These are phyloP conservation scores for Lolium rigidum DNA, from an alignment of 176 grass and related monocot genomes.

Conservation along the genomic window DNA sequence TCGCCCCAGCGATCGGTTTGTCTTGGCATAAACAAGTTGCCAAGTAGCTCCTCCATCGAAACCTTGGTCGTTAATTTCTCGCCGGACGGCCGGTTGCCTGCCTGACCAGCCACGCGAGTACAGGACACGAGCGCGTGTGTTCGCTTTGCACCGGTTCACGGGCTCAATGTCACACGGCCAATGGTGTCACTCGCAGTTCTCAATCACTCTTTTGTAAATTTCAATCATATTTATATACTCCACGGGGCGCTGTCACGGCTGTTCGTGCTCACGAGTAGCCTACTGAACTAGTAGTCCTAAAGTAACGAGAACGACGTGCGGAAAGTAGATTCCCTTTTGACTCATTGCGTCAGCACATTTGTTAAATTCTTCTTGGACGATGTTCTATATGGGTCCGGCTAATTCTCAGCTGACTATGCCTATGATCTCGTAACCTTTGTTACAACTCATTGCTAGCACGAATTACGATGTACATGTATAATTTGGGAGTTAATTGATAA, in stretches of 20 bases:
- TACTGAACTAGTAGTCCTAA: background rate
- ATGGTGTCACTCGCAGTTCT: background rate
- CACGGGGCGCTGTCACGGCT: background rate
- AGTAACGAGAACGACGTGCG: background rate
- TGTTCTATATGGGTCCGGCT: background rate
- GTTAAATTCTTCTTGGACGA: background rate
- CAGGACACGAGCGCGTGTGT: background rate
- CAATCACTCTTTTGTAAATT: background rate
- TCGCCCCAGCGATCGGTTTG: slow-evolving; percentile 31
- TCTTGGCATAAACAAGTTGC: background rate
- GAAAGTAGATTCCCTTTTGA: background rate
- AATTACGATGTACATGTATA: no score
- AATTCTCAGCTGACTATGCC: background rate
- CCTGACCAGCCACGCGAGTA: background rate
- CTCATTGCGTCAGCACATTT: background rate
- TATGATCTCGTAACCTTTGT: background rate
- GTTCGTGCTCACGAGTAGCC: background rate
- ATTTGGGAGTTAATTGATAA: no score
- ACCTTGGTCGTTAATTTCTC: no score
- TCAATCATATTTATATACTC: no score
- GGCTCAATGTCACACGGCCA: background rate
- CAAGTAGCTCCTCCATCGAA: background rate
- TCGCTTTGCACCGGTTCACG: slow-evolving; percentile 13
- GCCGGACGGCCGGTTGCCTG: no score
- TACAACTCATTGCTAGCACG: no score